Conservation (phyloP, 208 protist species). For the Giardia duodenalis region DNA sequence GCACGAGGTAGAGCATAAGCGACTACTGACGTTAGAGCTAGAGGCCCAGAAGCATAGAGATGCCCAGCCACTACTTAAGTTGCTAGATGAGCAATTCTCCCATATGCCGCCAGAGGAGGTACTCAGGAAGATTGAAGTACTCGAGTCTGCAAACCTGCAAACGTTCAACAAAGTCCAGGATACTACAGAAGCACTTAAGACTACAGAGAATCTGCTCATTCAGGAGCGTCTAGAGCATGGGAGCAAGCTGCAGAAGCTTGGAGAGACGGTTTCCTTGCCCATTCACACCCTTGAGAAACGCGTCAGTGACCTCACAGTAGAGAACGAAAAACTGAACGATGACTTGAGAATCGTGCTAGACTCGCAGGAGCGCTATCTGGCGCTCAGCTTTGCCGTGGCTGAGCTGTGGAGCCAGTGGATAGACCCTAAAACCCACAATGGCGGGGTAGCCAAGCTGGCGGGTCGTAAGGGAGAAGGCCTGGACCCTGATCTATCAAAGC, state of each 20-base stretch:
- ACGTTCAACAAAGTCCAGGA: neutral
- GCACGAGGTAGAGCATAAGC: neutral
- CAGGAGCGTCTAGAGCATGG: neutral
- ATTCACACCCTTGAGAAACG: neutral
- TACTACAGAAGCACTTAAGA: neutral
- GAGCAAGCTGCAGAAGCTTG: neutral
- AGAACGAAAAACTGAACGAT: neutral
- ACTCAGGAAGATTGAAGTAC: neutral
- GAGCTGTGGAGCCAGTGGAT: neutral
- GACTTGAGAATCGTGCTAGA: neutral
- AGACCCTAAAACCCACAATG: neutral
- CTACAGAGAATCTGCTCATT: neutral
- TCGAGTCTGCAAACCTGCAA: neutral
- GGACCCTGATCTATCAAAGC: neutral
- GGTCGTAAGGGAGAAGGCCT: neutral
- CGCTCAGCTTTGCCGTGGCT: neutral
- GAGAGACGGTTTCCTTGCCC: neutral
- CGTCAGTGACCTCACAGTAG: neutral
- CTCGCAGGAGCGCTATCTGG: neutral
- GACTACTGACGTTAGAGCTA: neutral
- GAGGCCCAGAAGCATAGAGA: neutral
- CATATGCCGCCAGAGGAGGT: neutral
- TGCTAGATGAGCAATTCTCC: neutral
- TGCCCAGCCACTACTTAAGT: neutral
- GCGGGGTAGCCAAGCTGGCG: neutral